Evolutionary conservation across 345 rosid species (phyloP).

Genomic region (Combretum micranthum): DNA sequence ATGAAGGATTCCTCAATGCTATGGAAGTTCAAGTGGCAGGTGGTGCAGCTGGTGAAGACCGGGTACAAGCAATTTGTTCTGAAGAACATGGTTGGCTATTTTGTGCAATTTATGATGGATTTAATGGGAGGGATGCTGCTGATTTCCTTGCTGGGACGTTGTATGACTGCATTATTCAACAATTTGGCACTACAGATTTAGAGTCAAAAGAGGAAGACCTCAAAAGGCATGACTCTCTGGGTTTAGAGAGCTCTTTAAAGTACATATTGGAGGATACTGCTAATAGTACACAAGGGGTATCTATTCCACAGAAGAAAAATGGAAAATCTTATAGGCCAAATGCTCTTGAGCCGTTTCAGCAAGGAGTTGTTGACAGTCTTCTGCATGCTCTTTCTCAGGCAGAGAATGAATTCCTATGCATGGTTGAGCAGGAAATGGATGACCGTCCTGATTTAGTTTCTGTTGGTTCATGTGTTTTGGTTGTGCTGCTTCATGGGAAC

Average conservation of each 20-base stretch:
- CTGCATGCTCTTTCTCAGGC: constrained; percentile 71
- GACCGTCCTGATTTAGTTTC: constrained; percentile 96
- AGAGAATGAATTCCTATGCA: constrained; percentile 73
- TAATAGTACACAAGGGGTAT: constrained; percentile 5
- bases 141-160: constrained; percentile 95
- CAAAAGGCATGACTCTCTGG: constrained; percentile 17
- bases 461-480: constrained; percentile 85
- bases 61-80: constrained; percentile 97
- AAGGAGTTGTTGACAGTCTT: constrained; percentile 69
- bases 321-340: constrained; percentile 6
- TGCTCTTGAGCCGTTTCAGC: constrained; percentile 41
- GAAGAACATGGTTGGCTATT: constrained; percentile 93
- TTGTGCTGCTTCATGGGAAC: constrained; percentile 70
- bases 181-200: constrained; percentile 46
- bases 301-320: constrained; percentile 5
- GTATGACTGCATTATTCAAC: constrained; percentile 59
- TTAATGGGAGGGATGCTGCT: constrained; percentile 97
- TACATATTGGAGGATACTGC: constrained; percentile 18
- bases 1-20: constrained; percentile 63
- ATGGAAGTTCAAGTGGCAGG: constrained; percentile 92
- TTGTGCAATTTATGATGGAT: constrained; percentile 90
- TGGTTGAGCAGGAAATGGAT: constrained; percentile 99
- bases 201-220: constrained; percentile 40
- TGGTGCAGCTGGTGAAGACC: constrained; percentile 98
- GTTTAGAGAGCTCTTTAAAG: constrained; percentile 15